Evolutionary conservation across 768 basidiomycete genomes (phyloP), one percentile per base, ranked within the genome.

Genomic region (Tylopilus subfusipes): DNA sequence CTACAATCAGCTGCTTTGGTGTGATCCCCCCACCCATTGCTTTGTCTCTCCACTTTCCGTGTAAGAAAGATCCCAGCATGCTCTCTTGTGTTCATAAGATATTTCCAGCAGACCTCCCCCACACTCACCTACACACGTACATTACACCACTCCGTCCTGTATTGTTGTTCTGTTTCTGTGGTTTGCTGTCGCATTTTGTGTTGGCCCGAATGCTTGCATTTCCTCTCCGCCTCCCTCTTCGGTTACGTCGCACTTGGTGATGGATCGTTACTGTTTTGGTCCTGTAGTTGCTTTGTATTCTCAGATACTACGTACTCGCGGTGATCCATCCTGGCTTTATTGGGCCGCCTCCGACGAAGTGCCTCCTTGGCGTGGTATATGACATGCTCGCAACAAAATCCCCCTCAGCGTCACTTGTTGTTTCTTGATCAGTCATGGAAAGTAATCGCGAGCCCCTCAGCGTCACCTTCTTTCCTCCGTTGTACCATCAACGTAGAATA

Each of bases 1-100:
- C 74, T 88, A 24, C 82, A 86, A 66, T 86, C 84, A 4, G 85
- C 85, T 49, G 84, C 84, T 12, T 76, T 86, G 49, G 85, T 87
- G 45, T 86, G 66, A 80, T 57, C n/a, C 8, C 14, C 24, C 10
- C 13, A n/a, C 24, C 10, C n/a, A 14, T 46, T 34, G 8, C 31
- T 14, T 42, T 13, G 24, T 25, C 33, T 42, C 24, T 19, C 29
- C 11, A 13, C 29, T 48, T 19, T 48, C 8, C 12, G 31, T 27
- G 45, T 38, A 19, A 22, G 27, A 38, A 39, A 36, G 40, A 33
- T 40, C 19, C 31, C 42, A 24, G 33, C 50, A 6, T 19, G 30
- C 27, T 48, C 55, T 50, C 50, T 54, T 50, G 63, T 50, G 63
- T 40, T 51, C 40, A 45, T 57, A 55, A 13, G 11, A 39, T 34